These are phyloP conservation scores for Talaromyces verruculosus DNA, from an alignment of 2,329 filamentous ascomycete genomes.

Conservation along the genomic window DNA sequence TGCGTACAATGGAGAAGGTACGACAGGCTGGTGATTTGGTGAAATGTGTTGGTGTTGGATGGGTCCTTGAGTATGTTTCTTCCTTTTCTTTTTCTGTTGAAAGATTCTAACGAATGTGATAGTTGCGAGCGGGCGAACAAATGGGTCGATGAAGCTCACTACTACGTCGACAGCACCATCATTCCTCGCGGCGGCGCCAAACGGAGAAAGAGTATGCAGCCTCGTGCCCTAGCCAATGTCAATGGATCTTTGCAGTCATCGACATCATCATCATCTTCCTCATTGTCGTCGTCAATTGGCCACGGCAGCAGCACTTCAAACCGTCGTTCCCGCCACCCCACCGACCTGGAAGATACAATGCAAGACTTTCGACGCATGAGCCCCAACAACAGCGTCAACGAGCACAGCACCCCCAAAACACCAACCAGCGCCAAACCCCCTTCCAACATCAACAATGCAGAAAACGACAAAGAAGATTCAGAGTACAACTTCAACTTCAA, in stretches of 20 bases:
- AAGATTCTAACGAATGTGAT: slow-evolving; percentile 18
- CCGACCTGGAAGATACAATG: slow-evolving; percentile 31
- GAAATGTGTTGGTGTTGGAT: slow-evolving; percentile 81
- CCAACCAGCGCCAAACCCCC: slow-evolving; percentile 26
- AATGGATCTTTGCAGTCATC: slow-evolving; percentile 60
- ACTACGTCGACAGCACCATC: slow-evolving; percentile 66
- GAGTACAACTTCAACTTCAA: slow-evolving; percentile 28
- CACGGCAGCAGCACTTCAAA: slow-evolving; percentile 24
- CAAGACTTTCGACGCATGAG: slow-evolving; percentile 34
- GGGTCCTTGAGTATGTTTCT: slow-evolving; percentile 77
- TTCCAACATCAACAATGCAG: no score
- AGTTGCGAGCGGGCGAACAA: slow-evolving; percentile 74
- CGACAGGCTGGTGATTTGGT: slow-evolving; percentile 70
- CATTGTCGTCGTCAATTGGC: slow-evolving; percentile 2
- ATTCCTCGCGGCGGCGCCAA: slow-evolving; percentile 69
- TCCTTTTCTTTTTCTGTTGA: slow-evolving; percentile 15
- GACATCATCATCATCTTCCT: slow-evolving; percentile 11
- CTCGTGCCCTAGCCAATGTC: slow-evolving; percentile 65
- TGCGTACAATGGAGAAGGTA: slow-evolving; percentile 78
- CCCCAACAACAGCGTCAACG: slow-evolving; percentile 32
- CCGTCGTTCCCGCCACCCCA: slow-evolving; percentile 29
- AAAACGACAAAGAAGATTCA: not conserved
- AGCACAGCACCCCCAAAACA: slow-evolving; percentile 29
- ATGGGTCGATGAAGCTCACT: slow-evolving; percentile 72
- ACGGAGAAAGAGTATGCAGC: slow-evolving; percentile 79